Evolutionary conservation across 1,284 basidiomycete genomes (phyloP).

Genomic region (Fomitopsis schrenkii): DNA sequence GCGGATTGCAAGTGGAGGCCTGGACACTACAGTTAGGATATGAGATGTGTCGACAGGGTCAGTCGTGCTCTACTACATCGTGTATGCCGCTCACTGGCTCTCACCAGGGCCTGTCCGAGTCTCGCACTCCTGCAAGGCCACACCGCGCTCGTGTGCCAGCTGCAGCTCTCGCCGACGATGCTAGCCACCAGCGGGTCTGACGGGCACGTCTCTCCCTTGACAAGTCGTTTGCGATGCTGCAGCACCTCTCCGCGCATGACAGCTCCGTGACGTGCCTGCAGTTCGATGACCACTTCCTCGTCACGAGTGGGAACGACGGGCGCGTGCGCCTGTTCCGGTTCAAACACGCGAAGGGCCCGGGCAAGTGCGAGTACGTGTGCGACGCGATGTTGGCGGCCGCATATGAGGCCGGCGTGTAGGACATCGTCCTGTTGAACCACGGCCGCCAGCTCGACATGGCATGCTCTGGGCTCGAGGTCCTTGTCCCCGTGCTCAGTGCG

Average conservation of each 20-base stretch:
- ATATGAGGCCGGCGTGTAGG: slow-evolving; percentile 78
- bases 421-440: slow-evolving; percentile 89
- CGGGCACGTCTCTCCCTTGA: slow-evolving; percentile 79
- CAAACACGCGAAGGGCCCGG: slow-evolving; percentile 7
- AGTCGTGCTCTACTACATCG: slow-evolving; percentile 13
- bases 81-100: background rate
- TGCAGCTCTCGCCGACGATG: slow-evolving; percentile 75
- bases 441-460: slow-evolving; percentile 89
- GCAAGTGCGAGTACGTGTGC: slow-evolving; percentile 67
- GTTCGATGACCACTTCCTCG: slow-evolving; percentile 78
- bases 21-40: slow-evolving; percentile 89
- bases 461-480: slow-evolving; percentile 82
- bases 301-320: slow-evolving; percentile 90
- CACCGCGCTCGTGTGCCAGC: slow-evolving; percentile 90
- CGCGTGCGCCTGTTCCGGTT: slow-evolving; percentile 86
- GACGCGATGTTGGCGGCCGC: slow-evolving; percentile 73
- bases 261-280: slow-evolving; percentile 90
- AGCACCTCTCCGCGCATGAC: slow-evolving; percentile 79
- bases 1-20: slow-evolving; percentile 81
- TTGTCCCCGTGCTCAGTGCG: slow-evolving; percentile 63
- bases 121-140: slow-evolving; percentile 89
- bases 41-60: slow-evolving; percentile 85
- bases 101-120: slow-evolving; percentile 52
- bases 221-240: slow-evolving; percentile 30
- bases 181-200: slow-evolving; percentile 93